Percentiles rank a stretch among this genome's conserved stretches.
Conservation (phyloP, 1,284 basidiomycete species). For the Naganishia liquefaciens region DNA sequence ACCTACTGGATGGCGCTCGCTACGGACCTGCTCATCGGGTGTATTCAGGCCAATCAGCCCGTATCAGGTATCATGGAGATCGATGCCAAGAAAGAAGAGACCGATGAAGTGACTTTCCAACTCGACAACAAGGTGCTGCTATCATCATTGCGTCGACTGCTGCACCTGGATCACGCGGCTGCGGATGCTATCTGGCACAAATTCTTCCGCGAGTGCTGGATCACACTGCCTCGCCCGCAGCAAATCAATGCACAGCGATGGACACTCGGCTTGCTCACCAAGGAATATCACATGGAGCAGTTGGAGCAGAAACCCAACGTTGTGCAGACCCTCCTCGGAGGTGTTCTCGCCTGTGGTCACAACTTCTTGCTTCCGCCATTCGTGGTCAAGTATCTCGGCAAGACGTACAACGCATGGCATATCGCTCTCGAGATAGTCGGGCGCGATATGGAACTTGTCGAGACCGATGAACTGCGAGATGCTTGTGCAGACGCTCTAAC, state of each 20-base stretch:
- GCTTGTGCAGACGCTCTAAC: constrained; percentile 87
- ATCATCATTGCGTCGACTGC: constrained; percentile 75
- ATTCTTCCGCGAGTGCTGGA: constrained; percentile 87
- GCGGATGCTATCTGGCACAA: constrained; percentile 89
- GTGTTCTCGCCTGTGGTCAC: constrained; percentile 79
- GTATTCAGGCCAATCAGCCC: constrained; percentile 66
- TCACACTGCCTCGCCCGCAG: constrained; percentile 77
- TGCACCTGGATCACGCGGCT: constrained; percentile 74
- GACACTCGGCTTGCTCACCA: constrained; percentile 85
- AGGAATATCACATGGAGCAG: constrained; percentile 90
- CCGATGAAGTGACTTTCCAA: constrained; percentile 26
- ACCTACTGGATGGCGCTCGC: constrained; percentile 95
- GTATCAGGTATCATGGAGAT: constrained; percentile 40
- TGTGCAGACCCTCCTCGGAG: constrained; percentile 85
- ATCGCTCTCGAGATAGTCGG: constrained; percentile 86
- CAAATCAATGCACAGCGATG: constrained; percentile 87
- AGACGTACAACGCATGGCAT: constrained; percentile 96
- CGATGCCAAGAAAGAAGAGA: constrained; percentile 25
- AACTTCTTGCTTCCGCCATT: constrained; percentile 89
- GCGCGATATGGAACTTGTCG: constrained; percentile 65
- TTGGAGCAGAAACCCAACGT: constrained; percentile 90
- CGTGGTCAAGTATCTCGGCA: constrained; percentile 92
- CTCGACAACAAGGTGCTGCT: constrained; percentile 63
- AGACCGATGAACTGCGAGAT: constrained; percentile 86
- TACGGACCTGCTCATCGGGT: constrained; percentile 82